Evolutionary conservation across 768 basidiomycete species (phyloP).

Genomic region (Lentinula guzmanii): DNA sequence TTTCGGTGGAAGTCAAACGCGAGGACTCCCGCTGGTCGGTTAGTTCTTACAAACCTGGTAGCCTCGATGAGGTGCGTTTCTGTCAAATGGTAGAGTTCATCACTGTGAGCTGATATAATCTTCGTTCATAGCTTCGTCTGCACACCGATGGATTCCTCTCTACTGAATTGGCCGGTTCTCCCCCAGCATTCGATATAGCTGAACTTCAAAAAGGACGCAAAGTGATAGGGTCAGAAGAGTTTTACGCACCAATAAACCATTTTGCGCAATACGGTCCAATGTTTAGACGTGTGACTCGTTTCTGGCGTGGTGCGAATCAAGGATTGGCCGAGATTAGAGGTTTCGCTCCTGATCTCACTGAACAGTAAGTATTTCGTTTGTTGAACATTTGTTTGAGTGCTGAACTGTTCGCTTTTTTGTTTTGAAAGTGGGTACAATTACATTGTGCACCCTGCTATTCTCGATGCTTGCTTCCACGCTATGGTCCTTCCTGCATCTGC

Average conservation of each 20-base stretch:
- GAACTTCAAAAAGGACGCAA: neutral
- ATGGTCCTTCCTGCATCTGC: slow-evolving; percentile 15
- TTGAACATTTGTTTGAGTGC: neutral
- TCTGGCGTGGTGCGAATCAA: neutral
- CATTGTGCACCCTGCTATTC: slow-evolving; percentile 21
- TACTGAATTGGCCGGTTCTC: neutral
- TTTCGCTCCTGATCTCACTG: slow-evolving; percentile 1
- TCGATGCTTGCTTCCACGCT: slow-evolving; percentile 23
- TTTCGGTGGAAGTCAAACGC: neutral
- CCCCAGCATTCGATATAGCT: neutral
- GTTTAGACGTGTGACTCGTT: neutral
- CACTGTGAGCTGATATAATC: neutral
- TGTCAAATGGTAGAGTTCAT: no score
- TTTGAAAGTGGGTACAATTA: slow-evolving; percentile 10
- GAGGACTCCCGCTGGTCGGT: slow-evolving; percentile 2
- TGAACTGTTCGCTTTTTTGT: neutral
- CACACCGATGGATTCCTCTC: slow-evolving; percentile 1
- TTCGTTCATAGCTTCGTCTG: neutral
- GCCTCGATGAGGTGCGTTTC: neutral
- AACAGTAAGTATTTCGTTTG: neutral
- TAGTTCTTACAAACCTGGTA: neutral
- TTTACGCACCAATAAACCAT: slow-evolving; percentile 1
- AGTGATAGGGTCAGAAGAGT: neutral
- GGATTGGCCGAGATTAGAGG: slow-evolving; percentile 1
- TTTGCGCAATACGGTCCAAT: neutral